Conservation (phyloP, 225 moss, liverwort and hornwort species). For the Sphagnum contortum region DNA sequence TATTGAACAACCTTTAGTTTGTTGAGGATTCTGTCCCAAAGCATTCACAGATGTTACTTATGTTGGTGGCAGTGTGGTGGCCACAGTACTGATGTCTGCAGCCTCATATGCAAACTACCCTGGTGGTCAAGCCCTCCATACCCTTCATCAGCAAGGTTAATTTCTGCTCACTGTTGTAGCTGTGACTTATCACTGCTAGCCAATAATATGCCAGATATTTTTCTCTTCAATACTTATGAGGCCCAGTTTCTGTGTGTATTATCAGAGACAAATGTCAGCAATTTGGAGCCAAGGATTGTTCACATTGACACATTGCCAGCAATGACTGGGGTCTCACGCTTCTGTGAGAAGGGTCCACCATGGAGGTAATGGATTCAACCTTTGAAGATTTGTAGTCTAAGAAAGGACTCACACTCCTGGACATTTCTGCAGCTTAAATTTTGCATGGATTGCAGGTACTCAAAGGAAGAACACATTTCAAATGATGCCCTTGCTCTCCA, state of each 20-base stretch:
- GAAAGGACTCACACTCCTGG: background rate
- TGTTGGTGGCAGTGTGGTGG: conserved; percentile 34
- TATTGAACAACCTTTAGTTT: too few species aligned
- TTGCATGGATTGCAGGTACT: conserved; percentile 45
- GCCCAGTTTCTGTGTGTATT: conserved; percentile 4
- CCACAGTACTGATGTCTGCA: conserved; percentile 64
- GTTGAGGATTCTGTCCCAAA: too few species aligned
- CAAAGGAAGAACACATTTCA: conserved; percentile 72
- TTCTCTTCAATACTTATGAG: too few species aligned
- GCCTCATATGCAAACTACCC: conserved; percentile 97
- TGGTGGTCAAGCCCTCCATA: conserved; percentile 70
- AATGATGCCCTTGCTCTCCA: conserved; percentile 26
- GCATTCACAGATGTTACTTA: too few species aligned
- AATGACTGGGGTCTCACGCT: conserved; percentile 92
- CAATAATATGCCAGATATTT: background rate
- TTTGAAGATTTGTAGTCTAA: background rate
- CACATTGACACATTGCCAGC: conserved; percentile 80
- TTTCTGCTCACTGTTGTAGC: background rate
- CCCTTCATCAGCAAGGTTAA: conserved; percentile 73
- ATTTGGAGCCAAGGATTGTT: conserved; percentile 30
- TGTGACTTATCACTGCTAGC: background rate
- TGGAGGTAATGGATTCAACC: conserved; percentile 52
- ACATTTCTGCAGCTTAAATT: background rate
- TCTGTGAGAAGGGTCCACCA: conserved; percentile 58
- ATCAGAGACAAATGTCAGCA: conserved; percentile 29